Evolutionary conservation across 176 grass and related monocot species (phyloP), one percentile per base, ranked within the genome.

Genomic region (Aegilops bicornis): DNA sequence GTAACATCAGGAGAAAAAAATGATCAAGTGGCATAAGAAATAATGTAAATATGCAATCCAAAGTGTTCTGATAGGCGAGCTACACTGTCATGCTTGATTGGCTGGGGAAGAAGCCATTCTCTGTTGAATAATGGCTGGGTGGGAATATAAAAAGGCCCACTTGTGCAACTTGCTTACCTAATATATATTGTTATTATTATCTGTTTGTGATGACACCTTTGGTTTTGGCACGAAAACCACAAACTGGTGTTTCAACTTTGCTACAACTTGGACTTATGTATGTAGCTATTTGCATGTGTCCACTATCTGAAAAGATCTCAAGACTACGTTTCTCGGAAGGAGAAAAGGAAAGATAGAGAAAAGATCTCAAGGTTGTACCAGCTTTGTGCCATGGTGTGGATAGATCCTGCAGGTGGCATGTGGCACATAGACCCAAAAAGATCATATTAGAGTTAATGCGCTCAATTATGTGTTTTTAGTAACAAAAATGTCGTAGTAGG

Each of bases 151-250:
- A 76, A 79, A 86, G 84, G 79, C 45, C 84, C 78, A 90, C 84
- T 89, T 87, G 91, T 78, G 85, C 91, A 90, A 92, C 64, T 90
- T 92, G 91, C 70, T 20, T 92, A 85, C 86, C 89, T 85, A 88
- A 85, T 77, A 85, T 70, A 45, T 85, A 39, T 88, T 76, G 29
- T 88, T 88, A 91, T 76, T 88, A 42, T 91, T 91, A 91, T 85
- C 86, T 81, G 82, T 84, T 84, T 47, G 82, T 82, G 87, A 62
- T 43, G 82, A 70, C 69, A 39, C 89, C 70, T 60, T 88, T 39
- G 82, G 36, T 88, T 85, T 84, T 88, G 82, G 82, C 82, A 88
- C 81, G 54, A 65, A 78, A 77, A 85, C 76, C 76, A 77, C 69
- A 78, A 81, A 82, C 77, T 88, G 85, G 82, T 42, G 69, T 50